Conservation (phyloP, 352 stramenopile genomes). For the Pythium rhizo-oryzae region DNA sequence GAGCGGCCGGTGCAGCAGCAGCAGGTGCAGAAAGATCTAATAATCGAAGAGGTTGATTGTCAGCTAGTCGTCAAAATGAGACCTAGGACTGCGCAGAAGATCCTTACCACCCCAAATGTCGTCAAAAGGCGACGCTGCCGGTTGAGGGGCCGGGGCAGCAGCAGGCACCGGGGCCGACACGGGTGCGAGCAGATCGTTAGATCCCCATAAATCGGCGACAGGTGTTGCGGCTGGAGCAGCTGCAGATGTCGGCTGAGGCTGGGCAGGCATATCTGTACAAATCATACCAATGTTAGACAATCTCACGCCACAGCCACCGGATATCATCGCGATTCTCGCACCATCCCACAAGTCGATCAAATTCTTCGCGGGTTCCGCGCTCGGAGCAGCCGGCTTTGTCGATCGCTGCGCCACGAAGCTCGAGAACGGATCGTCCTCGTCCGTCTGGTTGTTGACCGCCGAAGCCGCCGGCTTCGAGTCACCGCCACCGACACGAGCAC, state of each 20-base stretch:
- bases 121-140: slow-evolving; percentile 17
- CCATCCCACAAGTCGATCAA: slow-evolving; percentile 73
- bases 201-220: slow-evolving; percentile 25
- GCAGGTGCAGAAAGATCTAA: slow-evolving; percentile 8
- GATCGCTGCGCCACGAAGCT: slow-evolving; percentile 62
- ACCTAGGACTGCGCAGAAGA: not conserved
- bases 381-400: slow-evolving; percentile 32
- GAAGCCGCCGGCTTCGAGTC: slow-evolving; percentile 24
- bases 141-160: slow-evolving; percentile 6
- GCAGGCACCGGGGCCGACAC: not conserved
- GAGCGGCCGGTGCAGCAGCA: slow-evolving; percentile 5
- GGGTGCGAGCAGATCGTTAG: slow-evolving; percentile 10
- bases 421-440: slow-evolving; percentile 67
- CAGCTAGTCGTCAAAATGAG: not conserved
- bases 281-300: not conserved
- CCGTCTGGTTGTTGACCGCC: slow-evolving; percentile 30
- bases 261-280: slow-evolving; percentile 21
- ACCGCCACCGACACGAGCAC: slow-evolving; percentile 35
- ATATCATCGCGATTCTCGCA: slow-evolving; percentile 23
- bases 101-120: slow-evolving; percentile 22
- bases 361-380: slow-evolving; percentile 35
- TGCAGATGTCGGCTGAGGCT: not conserved
- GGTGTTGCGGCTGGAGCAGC: not conserved
- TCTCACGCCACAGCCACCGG: not conserved
- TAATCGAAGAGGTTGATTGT: not conserved